phyloP scores from a whole-genome alignment of 495 filamentous ascomycete genomes.

The Rusavskia elegans region DNA sequence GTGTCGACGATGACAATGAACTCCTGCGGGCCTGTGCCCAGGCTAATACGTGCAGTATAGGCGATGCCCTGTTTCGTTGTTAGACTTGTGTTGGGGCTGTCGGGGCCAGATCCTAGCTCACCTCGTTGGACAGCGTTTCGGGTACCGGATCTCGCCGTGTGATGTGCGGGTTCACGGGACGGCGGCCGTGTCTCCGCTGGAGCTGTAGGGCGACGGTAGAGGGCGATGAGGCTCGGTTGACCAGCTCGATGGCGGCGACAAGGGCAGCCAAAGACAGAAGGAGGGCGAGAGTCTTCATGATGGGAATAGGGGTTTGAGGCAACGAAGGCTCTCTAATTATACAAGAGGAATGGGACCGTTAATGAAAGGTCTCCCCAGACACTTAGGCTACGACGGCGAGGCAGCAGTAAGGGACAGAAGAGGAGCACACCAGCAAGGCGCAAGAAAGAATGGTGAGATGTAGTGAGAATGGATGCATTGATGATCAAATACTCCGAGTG shows the following conservation, averaged over 20 bases:
- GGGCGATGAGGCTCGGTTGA: neutral
- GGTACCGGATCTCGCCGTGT: neutral
- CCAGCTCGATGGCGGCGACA: neutral
- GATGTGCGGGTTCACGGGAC: neutral
- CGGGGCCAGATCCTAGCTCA: neutral
- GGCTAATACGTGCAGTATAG: slow-evolving; percentile 55
- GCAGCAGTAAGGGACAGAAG: too few relatives aligned
- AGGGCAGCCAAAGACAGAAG: neutral
- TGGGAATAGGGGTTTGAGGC: too few relatives aligned
- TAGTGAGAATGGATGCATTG: too few relatives aligned
- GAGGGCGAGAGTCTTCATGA: too few relatives aligned
- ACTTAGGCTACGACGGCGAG: too few relatives aligned
- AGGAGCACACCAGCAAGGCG: too few relatives aligned
- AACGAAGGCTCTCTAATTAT: too few relatives aligned
- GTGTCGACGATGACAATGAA: slow-evolving; percentile 64
- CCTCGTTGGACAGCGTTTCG: neutral
- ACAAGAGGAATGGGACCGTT: too few relatives aligned
- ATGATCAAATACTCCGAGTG: too few relatives aligned
- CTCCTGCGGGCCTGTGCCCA: slow-evolving; percentile 53
- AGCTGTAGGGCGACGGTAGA: neutral
- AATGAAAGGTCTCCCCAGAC: too few relatives aligned
- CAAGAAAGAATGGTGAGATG: too few relatives aligned
- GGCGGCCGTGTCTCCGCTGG: neutral
- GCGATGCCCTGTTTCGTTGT: neutral
- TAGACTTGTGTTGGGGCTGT: neutral